These are phyloP conservation scores for Colletotrichum sp. DNA, from an alignment of 2,329 filamentous ascomycete genomes.

Conservation along the genomic window DNA sequence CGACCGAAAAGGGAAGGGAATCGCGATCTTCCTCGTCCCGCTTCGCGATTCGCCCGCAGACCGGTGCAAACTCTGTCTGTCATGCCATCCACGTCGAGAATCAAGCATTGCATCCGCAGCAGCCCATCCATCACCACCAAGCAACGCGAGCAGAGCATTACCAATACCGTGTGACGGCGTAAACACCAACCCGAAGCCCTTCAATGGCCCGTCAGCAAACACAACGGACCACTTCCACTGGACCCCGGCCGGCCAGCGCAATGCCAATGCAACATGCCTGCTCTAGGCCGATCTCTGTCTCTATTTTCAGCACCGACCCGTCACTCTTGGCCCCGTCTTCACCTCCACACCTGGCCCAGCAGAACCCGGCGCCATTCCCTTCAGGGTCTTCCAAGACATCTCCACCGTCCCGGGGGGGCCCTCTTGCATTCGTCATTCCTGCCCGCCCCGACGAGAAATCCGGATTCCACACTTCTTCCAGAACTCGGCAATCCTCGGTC, in stretches of 20 bases:
- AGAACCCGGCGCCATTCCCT: background rate
- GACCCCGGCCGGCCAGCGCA: background rate
- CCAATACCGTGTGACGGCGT: background rate
- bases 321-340: background rate
- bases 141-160: background rate
- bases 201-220: background rate
- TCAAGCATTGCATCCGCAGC: background rate
- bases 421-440: slow-evolving; percentile 13
- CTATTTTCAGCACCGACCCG: slow-evolving; percentile 19
- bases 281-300: slow-evolving; percentile 9
- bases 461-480: slow-evolving; percentile 11
- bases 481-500: slow-evolving; percentile 2
- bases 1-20: background rate
- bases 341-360: slow-evolving; percentile 3
- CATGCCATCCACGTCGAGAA: background rate
- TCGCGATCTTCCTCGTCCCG: background rate
- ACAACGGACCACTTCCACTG: background rate
- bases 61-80: background rate
- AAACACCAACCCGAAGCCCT: background rate
- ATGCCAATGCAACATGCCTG: slow-evolving; percentile 12
- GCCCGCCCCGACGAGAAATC: background rate
- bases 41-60: background rate
- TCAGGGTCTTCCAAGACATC: slow-evolving; percentile 17
- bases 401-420: background rate
- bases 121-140: background rate